Evolutionary conservation across 768 basidiomycete genomes (phyloP).

Genomic region (Serendipita sp.): DNA sequence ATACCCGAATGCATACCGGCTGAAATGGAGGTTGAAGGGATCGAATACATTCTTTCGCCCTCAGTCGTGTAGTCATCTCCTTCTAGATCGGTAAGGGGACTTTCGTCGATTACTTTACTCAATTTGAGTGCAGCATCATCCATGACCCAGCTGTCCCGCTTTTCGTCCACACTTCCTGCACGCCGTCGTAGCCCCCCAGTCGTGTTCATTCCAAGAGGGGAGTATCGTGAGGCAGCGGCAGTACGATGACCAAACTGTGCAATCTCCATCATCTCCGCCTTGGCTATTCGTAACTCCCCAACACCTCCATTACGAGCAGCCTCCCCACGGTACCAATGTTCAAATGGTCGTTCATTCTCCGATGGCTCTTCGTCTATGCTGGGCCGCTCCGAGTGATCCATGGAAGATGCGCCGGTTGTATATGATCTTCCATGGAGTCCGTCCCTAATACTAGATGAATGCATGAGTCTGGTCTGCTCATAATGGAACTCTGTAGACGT

Average conservation of each 20-base stretch:
- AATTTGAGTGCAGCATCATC: conserved; percentile 35
- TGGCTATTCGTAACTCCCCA: conserved; percentile 61
- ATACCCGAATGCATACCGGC: background rate
- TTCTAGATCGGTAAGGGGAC: conserved; percentile 60
- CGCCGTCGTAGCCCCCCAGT: conserved; percentile 29
- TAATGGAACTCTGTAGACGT: background rate
- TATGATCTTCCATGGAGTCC: background rate
- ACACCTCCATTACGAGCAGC: conserved; percentile 79
- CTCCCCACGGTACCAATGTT: conserved; percentile 85
- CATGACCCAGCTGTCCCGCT: conserved; percentile 49
- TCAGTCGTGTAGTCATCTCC: conserved; percentile 20
- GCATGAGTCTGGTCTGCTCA: conserved; percentile 1
- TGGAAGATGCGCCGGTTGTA: background rate
- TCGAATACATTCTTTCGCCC: background rate
- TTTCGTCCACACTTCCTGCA: conserved; percentile 43
- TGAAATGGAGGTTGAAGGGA: background rate
- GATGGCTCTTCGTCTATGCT: conserved; percentile 23
- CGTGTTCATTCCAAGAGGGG: conserved; percentile 14
- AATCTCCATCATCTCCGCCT: conserved; percentile 75
- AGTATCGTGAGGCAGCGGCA: conserved; percentile 18
- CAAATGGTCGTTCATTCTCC: conserved; percentile 69
- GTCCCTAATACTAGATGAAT: background rate
- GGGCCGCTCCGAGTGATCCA: background rate
- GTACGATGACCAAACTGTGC: conserved; percentile 65
- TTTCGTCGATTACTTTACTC: conserved; percentile 56